Evolutionary conservation across 495 filamentous ascomycete genomes (phyloP), one percentile per base, ranked within the genome.

Genomic region (Opeltia flavorubescens): DNA sequence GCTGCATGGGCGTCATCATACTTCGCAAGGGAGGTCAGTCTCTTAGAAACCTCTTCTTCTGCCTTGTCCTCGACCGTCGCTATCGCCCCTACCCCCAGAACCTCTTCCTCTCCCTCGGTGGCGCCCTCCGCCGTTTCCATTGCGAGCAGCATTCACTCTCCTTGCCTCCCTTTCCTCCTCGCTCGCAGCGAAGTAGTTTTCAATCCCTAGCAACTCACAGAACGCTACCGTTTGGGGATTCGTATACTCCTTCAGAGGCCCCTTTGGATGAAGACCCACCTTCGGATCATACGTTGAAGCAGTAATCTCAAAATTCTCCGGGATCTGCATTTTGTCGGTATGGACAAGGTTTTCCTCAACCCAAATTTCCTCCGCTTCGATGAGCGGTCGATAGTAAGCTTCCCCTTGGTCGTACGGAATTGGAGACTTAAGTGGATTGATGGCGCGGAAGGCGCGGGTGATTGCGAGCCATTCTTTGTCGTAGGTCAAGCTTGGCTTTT

Each of bases 401-500:
- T 86, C 80, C 15, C 83, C 81, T n/a, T 70, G 62, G 48, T 86
- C 63, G 0, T 59, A 53, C 0, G 82, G 66, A 0, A 65, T 51
- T 1, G 64, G 70, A 18, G 82, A 75, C 52, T 87, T 84, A 2
- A 79, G 49, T 3, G 51, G 48, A 1, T 71, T 68, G 9, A 48
- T 57, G 3, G 64, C 67, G 23, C 81, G 77, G 55, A 94, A 89
- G 1, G 79, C 79, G 12, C 89, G 86, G 1, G 80, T 84, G 52
- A 98, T 94, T 6, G 91, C 81, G 3, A 96, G 77, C 89, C 89
- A 98, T 66, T 98, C 91, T 25, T 79, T 77, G 60, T 98, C 91
- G 60, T 96, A 95, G 27, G 77, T 62, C 3, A 96, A 75, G 5
- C 60, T 58, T 39, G 65, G 56, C 1, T 64, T 66, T 4, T 49